Percentiles rank a stretch among this genome's conserved stretches.
phyloP scores from a whole-genome alignment of 495 filamentous ascomycete species.

The Podospora australis region DNA sequence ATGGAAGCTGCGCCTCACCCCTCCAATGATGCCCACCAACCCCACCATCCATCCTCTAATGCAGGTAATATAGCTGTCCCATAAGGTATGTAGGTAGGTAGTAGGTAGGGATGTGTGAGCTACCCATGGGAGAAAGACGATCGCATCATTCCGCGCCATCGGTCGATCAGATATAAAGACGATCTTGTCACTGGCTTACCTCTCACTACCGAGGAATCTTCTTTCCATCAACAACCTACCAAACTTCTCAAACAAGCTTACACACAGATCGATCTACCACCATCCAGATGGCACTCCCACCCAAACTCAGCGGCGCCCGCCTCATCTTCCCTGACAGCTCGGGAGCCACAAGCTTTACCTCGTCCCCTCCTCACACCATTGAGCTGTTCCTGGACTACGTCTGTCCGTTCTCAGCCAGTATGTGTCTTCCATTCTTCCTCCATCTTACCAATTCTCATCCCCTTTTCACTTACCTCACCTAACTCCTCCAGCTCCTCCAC shows the following conservation, averaged over 20 bases:
- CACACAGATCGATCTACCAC: neutral
- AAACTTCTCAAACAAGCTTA: neutral
- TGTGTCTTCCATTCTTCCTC: conserved; percentile 9
- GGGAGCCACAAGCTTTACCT: conserved; percentile 23
- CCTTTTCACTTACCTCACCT: neutral
- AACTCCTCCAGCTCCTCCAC: neutral
- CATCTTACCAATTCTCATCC: conserved; percentile 46
- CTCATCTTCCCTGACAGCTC: conserved; percentile 35
- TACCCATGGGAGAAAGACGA: too few relatives aligned
- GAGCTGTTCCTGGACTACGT: conserved; percentile 85
- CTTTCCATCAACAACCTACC: too few relatives aligned
- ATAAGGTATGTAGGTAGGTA: too few relatives aligned
- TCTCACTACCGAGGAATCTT: too few relatives aligned
- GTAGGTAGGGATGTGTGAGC: too few relatives aligned
- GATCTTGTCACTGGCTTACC: too few relatives aligned
- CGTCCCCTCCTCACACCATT: conserved; percentile 56
- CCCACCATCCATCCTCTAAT: too few relatives aligned
- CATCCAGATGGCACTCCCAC: conserved; percentile 63
- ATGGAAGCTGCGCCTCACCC: too few relatives aligned
- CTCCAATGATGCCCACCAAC: too few relatives aligned
- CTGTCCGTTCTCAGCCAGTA: conserved; percentile 56
- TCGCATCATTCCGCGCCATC: too few relatives aligned
- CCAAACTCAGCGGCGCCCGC: conserved; percentile 69
- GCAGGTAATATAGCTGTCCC: too few relatives aligned
- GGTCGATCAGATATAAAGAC: too few relatives aligned